Conservation (phyloP, 148 eudicot genomes). For the Rhododendron ferrugineum region DNA sequence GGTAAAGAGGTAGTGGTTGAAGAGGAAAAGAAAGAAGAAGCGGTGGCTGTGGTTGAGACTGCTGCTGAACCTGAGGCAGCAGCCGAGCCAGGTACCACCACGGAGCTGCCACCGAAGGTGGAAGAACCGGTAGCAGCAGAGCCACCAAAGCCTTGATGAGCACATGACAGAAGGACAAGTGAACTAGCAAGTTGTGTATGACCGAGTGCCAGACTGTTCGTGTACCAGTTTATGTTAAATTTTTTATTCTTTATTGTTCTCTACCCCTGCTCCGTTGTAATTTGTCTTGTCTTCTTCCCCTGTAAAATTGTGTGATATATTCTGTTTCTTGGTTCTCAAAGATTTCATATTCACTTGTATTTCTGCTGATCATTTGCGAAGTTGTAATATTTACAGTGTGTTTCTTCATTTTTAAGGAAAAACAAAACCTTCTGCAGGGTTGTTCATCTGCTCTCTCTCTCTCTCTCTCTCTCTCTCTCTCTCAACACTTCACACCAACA, state of each 20-base stretch:
- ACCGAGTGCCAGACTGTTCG: not conserved
- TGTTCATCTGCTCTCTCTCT: not conserved
- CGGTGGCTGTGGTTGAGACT: slow-evolving; percentile 23
- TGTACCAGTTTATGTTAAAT: slow-evolving; percentile 7
- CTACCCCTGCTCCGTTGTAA: not conserved
- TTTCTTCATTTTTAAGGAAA: not conserved
- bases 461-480: not conserved
- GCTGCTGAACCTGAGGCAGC: slow-evolving; percentile 8
- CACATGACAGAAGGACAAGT: not conserved
- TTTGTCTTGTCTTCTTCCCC: not conserved
- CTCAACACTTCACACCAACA: not conserved
- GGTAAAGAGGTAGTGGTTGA: slow-evolving; percentile 30
- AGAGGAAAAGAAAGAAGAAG: slow-evolving; percentile 28
- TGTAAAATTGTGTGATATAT: not conserved
- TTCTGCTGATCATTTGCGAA: not conserved
- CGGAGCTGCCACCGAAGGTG: slow-evolving; percentile 13
- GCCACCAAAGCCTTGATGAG: slow-evolving; percentile 31
- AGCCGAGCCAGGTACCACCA: not conserved
- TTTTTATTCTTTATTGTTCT: slow-evolving; percentile 12
- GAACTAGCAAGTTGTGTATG: not conserved
- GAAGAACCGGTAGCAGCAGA: slow-evolving; percentile 20
- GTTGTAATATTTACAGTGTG: not conserved
- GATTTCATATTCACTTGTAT: not conserved
- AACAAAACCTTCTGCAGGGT: not conserved
- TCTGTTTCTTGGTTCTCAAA: not conserved